Evolutionary conservation across 176 grass and related monocot genomes (phyloP).

Genomic region (Sorghum bicolor): DNA sequence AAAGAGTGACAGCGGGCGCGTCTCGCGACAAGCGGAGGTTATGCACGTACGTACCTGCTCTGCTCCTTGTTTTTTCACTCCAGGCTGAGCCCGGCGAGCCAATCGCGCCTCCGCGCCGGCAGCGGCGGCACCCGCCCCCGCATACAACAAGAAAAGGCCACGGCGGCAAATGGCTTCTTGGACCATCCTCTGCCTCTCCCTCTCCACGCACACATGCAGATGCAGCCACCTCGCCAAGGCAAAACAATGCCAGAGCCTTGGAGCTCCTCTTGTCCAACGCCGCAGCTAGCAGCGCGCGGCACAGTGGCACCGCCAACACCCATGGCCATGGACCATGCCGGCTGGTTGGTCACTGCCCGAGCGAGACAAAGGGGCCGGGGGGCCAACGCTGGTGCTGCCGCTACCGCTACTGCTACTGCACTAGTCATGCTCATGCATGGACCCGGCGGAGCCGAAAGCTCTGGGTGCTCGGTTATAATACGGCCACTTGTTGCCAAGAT

Average conservation of each 20-base stretch:
- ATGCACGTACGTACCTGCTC: not conserved
- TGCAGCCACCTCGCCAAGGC: conserved; percentile 33
- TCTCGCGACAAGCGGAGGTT: conserved; percentile 2
- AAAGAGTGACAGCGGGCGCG: conserved; percentile 11
- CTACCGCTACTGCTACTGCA: not conserved
- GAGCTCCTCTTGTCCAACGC: conserved; percentile 6
- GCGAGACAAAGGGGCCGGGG: too few relatives aligned
- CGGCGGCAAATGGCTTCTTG: not conserved
- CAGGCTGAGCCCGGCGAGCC: not conserved
- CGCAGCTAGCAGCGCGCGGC: not conserved
- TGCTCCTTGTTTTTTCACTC: conserved; percentile 12
- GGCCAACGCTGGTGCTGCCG: too few relatives aligned
- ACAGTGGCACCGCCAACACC: too few relatives aligned
- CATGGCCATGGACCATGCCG: too few relatives aligned
- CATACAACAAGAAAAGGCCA: conserved; percentile 24
- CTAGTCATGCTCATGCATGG: conserved; percentile 2
- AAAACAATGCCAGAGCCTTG: conserved; percentile 26
- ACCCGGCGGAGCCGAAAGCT: conserved; percentile 6
- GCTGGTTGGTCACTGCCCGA: too few relatives aligned
- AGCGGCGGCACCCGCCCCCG: not conserved
- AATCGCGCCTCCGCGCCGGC: conserved; percentile 30
- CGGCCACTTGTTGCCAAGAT: conserved; percentile 23
- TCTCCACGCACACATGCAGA: not conserved
- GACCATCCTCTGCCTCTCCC: conserved; percentile 19
- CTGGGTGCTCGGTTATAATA: conserved; percentile 1